These are phyloP conservation scores for Andrographis paniculata DNA, from an alignment of 305 asterid genomes.

Conservation along the genomic window DNA sequence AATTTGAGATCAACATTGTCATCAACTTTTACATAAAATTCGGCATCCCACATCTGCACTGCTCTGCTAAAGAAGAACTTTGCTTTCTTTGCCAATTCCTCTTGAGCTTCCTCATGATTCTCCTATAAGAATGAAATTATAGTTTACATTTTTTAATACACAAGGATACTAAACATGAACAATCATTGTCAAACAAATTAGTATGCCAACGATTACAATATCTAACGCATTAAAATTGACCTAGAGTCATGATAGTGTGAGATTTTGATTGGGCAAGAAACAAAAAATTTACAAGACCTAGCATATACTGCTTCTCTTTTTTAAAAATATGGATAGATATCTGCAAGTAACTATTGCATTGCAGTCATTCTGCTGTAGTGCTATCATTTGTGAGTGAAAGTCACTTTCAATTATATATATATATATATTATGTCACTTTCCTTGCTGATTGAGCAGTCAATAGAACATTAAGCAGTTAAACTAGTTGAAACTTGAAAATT, in stretches of 20 bases:
- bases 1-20: conserved; percentile 72
- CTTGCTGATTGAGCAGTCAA: background rate
- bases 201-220: too few species aligned
- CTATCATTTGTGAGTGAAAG: too few species aligned
- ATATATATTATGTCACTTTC: too few species aligned
- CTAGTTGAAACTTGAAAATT: conserved; percentile 6
- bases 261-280: too few species aligned
- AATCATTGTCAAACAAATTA: background rate
- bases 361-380: too few species aligned
- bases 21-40: too few species aligned
- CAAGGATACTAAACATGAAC: conserved; percentile 3
- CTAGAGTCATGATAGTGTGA: too few species aligned
- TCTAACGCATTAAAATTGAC: too few species aligned
- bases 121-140: conserved; percentile 37
- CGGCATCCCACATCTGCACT: conserved; percentile 95
- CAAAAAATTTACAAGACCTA: too few species aligned
- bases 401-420: too few species aligned
- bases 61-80: conserved; percentile 81
- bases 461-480: conserved; percentile 3
- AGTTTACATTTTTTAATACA: background rate
- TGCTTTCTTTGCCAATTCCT: conserved; percentile 76
- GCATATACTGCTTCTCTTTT: background rate
- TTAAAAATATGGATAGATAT: background rate
- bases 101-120: conserved; percentile 86
- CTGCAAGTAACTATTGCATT: background rate